A percentile compares a stretch with the other conserved stretches of the same genome.
Conservation (phyloP, 306 rosid genomes). For the Carpinus viminea region DNA sequence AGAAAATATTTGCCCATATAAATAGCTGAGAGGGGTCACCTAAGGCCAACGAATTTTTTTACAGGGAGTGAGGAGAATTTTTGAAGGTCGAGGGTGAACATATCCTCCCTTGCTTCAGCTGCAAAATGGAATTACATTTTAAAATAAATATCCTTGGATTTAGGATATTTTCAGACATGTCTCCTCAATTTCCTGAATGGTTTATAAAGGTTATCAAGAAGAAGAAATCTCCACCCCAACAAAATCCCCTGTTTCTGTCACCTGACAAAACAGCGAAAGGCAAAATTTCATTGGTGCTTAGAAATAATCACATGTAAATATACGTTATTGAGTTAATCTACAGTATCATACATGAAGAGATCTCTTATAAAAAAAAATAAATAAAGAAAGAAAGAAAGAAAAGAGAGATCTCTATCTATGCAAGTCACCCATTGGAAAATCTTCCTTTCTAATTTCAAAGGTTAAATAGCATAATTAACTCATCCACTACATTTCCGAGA, state of each 20-base stretch:
- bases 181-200: not conserved
- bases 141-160: too few relatives aligned
- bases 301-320: not conserved
- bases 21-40: too few relatives aligned
- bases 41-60: too few relatives aligned
- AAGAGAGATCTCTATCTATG: not conserved
- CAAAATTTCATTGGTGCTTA: not conserved
- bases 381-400: too few relatives aligned
- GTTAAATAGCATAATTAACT: not conserved
- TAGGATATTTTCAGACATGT: not conserved
- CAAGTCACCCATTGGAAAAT: not conserved
- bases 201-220: not conserved
- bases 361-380: not conserved
- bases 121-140: too few relatives aligned
- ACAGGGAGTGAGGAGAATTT: too few relatives aligned
- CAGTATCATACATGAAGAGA: not conserved
- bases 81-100: too few relatives aligned
- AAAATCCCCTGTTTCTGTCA: not conserved
- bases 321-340: too few relatives aligned
- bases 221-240: not conserved
- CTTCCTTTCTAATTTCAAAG: not conserved
- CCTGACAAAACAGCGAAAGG: not conserved
- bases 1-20: too few relatives aligned
- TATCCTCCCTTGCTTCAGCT: too few relatives aligned
- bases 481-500: not conserved